These are phyloP conservation scores for Colletotrichum simmondsii DNA, from an alignment of 2,329 filamentous ascomycete genomes.

Conservation along the genomic window DNA sequence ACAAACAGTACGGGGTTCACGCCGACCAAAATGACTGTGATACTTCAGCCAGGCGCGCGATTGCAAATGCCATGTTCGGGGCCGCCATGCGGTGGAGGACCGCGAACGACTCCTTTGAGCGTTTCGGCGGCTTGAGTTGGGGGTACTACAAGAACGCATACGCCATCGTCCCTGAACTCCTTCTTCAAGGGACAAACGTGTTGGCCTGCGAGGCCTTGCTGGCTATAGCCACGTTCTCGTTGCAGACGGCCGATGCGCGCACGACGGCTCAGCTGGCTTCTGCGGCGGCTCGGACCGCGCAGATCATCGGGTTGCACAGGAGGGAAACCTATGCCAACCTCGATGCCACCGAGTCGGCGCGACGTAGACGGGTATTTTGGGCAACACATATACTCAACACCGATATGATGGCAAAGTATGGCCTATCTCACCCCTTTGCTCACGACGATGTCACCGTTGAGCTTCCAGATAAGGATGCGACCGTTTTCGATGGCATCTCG, in stretches of 20 bases:
- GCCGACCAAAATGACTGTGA: neutral
- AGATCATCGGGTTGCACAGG: conserved; percentile 19
- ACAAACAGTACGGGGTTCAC: conserved; percentile 1
- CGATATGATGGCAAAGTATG: conserved; percentile 13
- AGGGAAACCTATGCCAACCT: neutral
- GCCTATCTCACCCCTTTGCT: conserved; percentile 2
- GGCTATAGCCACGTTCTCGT: conserved; percentile 18
- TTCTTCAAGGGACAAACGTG: neutral
- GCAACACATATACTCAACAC: conserved; percentile 15
- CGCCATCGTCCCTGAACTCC: conserved; percentile 16
- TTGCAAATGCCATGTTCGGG: conserved; percentile 17
- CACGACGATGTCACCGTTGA: neutral
- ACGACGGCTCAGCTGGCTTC: conserved; percentile 11
- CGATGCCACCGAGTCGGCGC: neutral
- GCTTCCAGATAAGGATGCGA: neutral
- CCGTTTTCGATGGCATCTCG: neutral
- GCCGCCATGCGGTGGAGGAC: conserved; percentile 13
- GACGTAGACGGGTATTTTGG: conserved; percentile 19
- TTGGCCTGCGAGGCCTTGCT: conserved; percentile 23
- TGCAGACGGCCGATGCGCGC: conserved; percentile 19
- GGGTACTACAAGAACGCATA: conserved; percentile 31
- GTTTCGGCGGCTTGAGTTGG: conserved; percentile 12
- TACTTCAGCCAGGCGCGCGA: conserved; percentile 7
- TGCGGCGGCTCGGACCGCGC: neutral
- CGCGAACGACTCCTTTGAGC: conserved; percentile 19